Percentiles rank a stretch among this genome's conserved stretches.
Conservation (phyloP, 345 rosid species). For the Brassica napus region DNA sequence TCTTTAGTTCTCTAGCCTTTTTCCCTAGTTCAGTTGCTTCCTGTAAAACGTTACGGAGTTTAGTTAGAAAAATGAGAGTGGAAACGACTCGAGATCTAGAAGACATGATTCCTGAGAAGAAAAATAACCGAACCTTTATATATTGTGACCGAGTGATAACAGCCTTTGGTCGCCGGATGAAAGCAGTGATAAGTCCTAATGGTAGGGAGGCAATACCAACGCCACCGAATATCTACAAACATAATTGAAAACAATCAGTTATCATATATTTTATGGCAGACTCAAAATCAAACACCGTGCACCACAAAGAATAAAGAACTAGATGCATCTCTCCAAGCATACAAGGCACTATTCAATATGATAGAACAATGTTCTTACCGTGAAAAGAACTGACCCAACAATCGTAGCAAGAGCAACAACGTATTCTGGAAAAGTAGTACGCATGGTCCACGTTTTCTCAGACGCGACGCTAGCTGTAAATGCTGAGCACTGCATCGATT, state of each 20-base stretch:
- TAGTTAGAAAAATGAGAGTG: conserved; percentile 3
- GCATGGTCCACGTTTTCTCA: conserved; percentile 99
- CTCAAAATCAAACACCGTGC: not conserved
- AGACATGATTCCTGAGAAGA: not conserved
- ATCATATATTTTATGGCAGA: not conserved
- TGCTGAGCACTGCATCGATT: conserved; percentile 77
- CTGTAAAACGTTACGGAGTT: conserved; percentile 43
- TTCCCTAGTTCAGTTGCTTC: conserved; percentile 99
- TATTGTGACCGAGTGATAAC: conserved; percentile 98
- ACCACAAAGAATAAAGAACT: conserved; percentile 7
- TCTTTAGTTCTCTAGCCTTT: conserved; percentile 91
- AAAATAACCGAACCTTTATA: conserved; percentile 64
- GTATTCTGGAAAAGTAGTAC: conserved; percentile 93
- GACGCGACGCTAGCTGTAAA: conserved; percentile 67
- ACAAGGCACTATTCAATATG: not conserved
- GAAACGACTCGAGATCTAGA: conserved; percentile 8
- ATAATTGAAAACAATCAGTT: not conserved
- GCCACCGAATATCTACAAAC: conserved; percentile 88
- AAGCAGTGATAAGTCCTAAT: conserved; percentile 85
- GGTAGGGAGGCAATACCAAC: conserved; percentile 97
- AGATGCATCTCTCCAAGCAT: conserved; percentile 5
- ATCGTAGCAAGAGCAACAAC: conserved; percentile 98
- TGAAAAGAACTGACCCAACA: conserved; percentile 95
- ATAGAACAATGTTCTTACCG: conserved; percentile 52
- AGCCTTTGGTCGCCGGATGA: conserved; percentile 95